Evolutionary conservation across 148 eudicot species (phyloP).

Genomic region (Talinum fruticosum): DNA sequence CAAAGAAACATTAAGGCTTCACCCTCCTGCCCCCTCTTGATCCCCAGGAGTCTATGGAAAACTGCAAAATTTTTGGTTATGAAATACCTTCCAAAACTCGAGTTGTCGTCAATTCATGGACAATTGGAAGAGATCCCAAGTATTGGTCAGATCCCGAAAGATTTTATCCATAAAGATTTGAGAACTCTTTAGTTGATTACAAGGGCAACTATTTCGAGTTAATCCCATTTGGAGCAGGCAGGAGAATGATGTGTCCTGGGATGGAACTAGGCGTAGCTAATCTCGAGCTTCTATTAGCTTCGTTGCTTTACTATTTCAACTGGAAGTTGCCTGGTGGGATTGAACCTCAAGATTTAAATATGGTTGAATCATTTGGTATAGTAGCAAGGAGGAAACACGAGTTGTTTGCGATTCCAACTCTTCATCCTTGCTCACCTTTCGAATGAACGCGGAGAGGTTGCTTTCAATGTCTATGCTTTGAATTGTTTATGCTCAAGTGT

Average conservation of each 20-base stretch:
- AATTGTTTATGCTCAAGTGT: too few species aligned
- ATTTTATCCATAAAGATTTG: conserved; percentile 31
- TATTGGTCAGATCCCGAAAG: conserved; percentile 16
- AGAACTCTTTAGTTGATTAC: conserved; percentile 11
- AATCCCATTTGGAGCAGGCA: conserved; percentile 32
- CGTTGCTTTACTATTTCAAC: conserved; percentile 21
- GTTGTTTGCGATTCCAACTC: neutral
- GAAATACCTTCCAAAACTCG: conserved; percentile 1
- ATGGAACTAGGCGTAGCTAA: conserved; percentile 17
- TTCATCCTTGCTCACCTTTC: neutral
- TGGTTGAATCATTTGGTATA: conserved; percentile 14
- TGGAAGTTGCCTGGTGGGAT: conserved; percentile 22
- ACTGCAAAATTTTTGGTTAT: neutral
- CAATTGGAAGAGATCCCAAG: conserved; percentile 26
- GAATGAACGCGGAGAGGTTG: neutral
- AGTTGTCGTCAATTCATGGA: conserved; percentile 23
- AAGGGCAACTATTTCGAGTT: conserved; percentile 14
- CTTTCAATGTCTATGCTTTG: neutral
- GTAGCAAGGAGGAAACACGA: neutral
- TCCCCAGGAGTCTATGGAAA: conserved; percentile 7
- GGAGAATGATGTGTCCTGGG: conserved; percentile 30
- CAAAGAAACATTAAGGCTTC: conserved; percentile 31
- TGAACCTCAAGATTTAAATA: conserved; percentile 7
- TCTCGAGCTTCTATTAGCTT: conserved; percentile 19
- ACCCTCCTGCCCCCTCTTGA: conserved; percentile 31